Evolutionary conservation across 306 rosid species (phyloP), one percentile per base, ranked within the genome.

Genomic region (Vigna radiata): DNA sequence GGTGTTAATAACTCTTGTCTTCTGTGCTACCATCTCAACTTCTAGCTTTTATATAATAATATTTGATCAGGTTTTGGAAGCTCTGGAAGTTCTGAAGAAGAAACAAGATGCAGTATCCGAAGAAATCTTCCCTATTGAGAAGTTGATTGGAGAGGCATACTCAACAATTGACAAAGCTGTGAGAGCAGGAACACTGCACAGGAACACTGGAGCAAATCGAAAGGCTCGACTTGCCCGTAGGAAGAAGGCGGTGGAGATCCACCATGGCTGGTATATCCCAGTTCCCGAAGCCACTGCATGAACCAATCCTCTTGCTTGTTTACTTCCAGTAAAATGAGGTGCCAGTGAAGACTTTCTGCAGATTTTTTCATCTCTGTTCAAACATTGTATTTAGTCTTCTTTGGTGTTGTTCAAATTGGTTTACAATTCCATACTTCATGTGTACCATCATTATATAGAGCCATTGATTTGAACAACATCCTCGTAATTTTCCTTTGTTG

Each of bases 251-350:
- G 88, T 96, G 16, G 99, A 89, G 84, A 86, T 91, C 70, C 99
- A 92, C 82, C 97, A 88, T 72, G 99, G 99, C 76, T 96, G 99
- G 99, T 96, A 96, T 60, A 49, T 88, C 67, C 97, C 97, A 9
- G 80, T 75, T 49, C 55, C 95, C 19, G 85, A 83, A 68, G 72
- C 13, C 10, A 79, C 70, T 78, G 94, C 55, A 61, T 89, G 85
- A 90, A 80, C 54, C 68, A 53, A 75, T 72, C 55, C 12, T 12
- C 21, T 8, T 23, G 15, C n/a, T 61, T 37, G n/a, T 78, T 75
- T 71, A 29, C 33, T 29, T 62, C 21, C 68, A 66, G 63, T 61
- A 54, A 59, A 70, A 69, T 54, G 81, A 19, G 75, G 67, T 70
- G 49, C 63, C 31, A 23, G 47, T 19, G 78, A 80, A 73, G 76